Percentiles rank a stretch among this genome's conserved stretches.
These are phyloP conservation scores for Brachypodium distachyon DNA, from an alignment of 202 grass and related monocot genomes.

Conservation along the genomic window DNA sequence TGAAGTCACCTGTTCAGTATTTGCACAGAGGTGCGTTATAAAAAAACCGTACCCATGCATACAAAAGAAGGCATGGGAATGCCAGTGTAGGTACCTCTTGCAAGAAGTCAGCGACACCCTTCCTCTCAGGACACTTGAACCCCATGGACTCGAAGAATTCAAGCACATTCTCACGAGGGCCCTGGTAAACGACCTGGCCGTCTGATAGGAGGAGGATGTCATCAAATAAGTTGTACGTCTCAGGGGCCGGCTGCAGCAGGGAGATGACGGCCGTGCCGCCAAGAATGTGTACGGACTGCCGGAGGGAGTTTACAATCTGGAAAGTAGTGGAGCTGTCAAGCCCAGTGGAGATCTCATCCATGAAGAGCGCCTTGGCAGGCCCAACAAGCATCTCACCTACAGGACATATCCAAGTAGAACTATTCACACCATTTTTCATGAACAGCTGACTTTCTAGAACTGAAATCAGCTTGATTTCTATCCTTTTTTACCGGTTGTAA, in stretches of 20 bases:
- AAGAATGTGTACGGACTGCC: conserved; percentile 68
- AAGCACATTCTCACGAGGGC: conserved; percentile 54
- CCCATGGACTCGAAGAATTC: conserved; percentile 65
- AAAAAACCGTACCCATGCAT: neutral
- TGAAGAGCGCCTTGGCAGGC: conserved; percentile 58
- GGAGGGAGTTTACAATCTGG: conserved; percentile 69
- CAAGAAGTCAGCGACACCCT: conserved; percentile 71
- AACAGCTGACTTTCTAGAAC: neutral
- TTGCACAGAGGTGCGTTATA: neutral
- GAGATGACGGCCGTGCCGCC: conserved; percentile 55
- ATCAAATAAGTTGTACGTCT: conserved; percentile 64
- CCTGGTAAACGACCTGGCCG: conserved; percentile 61
- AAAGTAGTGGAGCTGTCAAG: conserved; percentile 75
- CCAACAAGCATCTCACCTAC: conserved; percentile 77
- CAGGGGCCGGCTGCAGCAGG: conserved; percentile 62
- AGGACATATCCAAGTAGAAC: neutral
- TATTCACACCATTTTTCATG: neutral
- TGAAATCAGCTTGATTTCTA: neutral
- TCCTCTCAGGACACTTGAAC: conserved; percentile 63
- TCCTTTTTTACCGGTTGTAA: conserved; percentile 59
- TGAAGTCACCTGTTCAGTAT: conserved; percentile 50
- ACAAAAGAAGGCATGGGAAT: neutral
- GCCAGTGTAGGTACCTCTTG: conserved; percentile 41
- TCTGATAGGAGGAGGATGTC: conserved; percentile 71
- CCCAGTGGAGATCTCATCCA: conserved; percentile 81